Evolutionary conservation across 1,284 basidiomycete species (phyloP), one percentile per base, ranked within the genome.

Genomic region (Thecaphora thlaspeos): DNA sequence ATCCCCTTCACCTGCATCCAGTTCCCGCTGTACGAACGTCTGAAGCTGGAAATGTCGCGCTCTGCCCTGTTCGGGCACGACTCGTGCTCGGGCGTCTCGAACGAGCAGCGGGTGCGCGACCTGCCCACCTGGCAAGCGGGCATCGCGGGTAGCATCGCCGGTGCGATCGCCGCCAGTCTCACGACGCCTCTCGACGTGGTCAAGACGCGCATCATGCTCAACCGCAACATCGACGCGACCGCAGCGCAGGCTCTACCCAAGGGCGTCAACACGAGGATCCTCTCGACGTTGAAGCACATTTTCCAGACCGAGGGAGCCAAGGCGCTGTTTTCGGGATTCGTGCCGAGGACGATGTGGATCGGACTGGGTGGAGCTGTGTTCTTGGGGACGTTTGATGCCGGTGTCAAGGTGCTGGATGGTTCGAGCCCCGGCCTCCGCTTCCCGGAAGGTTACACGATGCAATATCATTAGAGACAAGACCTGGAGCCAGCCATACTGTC

Each of bases 1-100:
- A 91, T 98, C 38, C 94, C 94, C 0, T 98, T 99, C 81, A 95
- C 94, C 1, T 94, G 91, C 12, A 82, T 99, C 22, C 95, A 99
- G 78, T 99, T 98, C 76, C 95, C 95, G 0, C 80, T 98, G 22
- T 99, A 97, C 75, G 95, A 98, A 80, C 82, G 85, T 37, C 81
- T 98, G 61, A 98, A 98, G 78, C 61, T 68, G 14, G 52, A 58
- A 8, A 67, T 73, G 49, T 57, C 69, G 5, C 50, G 56, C 14
- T 62, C 65, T 2, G 54, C 46, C 19, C 34, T 47, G 15, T 23
- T 53, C 2, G 46, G 46, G 23, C 37, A 44, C 40, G 41, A 38
- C 39, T 22, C 43, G 21, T 12, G 19, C n/a, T 12, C n/a, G 8
- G 42, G 36, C 3, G 14, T 56, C 23, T 58, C 62, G 26, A 52